A percentile compares a stretch with the other conserved stretches of the same genome.
Evolutionary conservation across 1,139 yeast species (phyloP).

Genomic region (Kluyveromyces marxianus): DNA sequence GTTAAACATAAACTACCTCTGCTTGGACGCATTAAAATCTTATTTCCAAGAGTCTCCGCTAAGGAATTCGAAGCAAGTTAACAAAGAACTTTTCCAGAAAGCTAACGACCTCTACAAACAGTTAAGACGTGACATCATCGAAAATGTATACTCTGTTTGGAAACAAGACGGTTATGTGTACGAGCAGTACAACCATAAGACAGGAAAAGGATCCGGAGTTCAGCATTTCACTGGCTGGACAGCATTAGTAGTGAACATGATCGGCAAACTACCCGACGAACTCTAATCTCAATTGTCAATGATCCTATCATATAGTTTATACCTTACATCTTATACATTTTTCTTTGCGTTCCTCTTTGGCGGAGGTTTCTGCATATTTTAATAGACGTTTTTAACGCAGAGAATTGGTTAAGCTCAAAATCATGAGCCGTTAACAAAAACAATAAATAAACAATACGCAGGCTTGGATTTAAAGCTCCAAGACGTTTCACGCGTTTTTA

Average conservation of each 20-base stretch:
- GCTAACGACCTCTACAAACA: slow-evolving; percentile 45
- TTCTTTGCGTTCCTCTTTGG: too few relatives aligned
- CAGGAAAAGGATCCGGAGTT: slow-evolving; percentile 75
- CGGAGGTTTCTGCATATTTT: too few relatives aligned
- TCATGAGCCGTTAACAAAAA: too few relatives aligned
- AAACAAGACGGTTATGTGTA: slow-evolving; percentile 71
- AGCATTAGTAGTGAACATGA: slow-evolving; percentile 67
- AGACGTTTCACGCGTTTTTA: too few relatives aligned
- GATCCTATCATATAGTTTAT: too few relatives aligned
- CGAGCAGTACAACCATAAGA: slow-evolving; percentile 80
- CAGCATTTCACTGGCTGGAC: slow-evolving; percentile 96
- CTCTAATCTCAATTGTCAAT: background rate
- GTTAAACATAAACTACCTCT: slow-evolving; percentile 83
- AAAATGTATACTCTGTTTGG: slow-evolving; percentile 65
- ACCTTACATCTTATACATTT: too few relatives aligned
- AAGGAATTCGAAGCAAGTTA: slow-evolving; percentile 9
- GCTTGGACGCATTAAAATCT: slow-evolving; percentile 59
- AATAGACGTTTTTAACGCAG: too few relatives aligned
- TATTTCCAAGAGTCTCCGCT: slow-evolving; percentile 35
- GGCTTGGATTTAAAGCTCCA: too few relatives aligned
- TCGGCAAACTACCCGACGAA: slow-evolving; percentile 61
- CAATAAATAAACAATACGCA: too few relatives aligned
- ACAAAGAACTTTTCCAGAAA: slow-evolving; percentile 21
- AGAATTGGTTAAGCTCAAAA: too few relatives aligned
- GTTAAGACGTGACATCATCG: slow-evolving; percentile 59